Base-by-base conservation (phyloP, 2,329 filamentous ascomycete species). In the Colletotrichum viniferum region DNA sequence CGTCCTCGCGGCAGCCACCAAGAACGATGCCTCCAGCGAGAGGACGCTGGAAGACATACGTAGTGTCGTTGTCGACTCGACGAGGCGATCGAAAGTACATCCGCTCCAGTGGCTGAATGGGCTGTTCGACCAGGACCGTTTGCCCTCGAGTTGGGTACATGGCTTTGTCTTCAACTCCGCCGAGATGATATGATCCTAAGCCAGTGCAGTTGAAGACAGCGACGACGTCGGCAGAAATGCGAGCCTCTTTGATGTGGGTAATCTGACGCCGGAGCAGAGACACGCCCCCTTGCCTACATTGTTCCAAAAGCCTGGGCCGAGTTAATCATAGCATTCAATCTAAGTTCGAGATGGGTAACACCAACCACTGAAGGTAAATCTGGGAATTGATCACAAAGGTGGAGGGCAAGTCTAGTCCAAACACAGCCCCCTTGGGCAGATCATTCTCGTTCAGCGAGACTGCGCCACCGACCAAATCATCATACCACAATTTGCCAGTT, bases 91-190 rank as follows among this genome's bases (percentile, higher is more conserved):
- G 84, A 77, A 87, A 83, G 69, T 72, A 75, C 73, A 88, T 88
- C 73, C 81, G 80, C 26, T 78, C 72, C 16, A 88, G 80, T 6
- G 84, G 84, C 1, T 69, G 75, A 14, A 81, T 81, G 0, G 86
- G 85, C n/a, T 84, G 82, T 21, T 86, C 84, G 8, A 84, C 81
- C 0, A 84, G 77, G 16, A 84, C 69, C 5, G 81, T 80, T 85
- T 98, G 96, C 6, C 95, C 96, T 4, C 96, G 91, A 2, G 91
- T 93, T 1, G 96, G 96, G 69, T 92, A 89, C 78, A 98, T 90
- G 6, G 89, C 90, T 74, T 86, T 83, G 81, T 98, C 96, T 84
- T 91, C 88, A 0, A 98, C 96, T 48, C 96, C 96, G 10, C 95
- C 95, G 2, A 98, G 91, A 71, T 89, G 92, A 58, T 90, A 90